Percentiles rank a stretch among this genome's conserved stretches.
Evolutionary conservation across 495 filamentous ascomycete genomes (phyloP).

Genomic region (Trichoderma erinaceum): DNA sequence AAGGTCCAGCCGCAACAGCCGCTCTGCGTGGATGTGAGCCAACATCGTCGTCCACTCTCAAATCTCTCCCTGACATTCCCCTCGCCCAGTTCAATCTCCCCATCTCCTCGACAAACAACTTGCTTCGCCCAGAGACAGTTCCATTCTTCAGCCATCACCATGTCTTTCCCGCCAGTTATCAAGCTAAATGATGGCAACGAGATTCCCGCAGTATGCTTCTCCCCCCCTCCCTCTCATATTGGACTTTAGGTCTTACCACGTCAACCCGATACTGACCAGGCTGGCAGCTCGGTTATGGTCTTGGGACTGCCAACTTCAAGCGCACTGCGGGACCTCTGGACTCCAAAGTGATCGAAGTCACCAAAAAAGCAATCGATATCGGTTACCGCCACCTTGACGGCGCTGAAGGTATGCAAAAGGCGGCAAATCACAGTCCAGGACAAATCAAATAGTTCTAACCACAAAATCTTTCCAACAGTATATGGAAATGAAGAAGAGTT

Average conservation of each 20-base stretch:
- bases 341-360: slow-evolving; percentile 48
- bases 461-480: slow-evolving; percentile 33
- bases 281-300: slow-evolving; percentile 65
- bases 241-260: neutral
- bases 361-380: slow-evolving; percentile 61
- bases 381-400: slow-evolving; percentile 76
- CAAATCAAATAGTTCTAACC: neutral
- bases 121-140: neutral
- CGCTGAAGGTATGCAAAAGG: slow-evolving; percentile 51
- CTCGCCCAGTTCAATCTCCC: neutral
- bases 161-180: neutral
- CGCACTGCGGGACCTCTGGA: slow-evolving; percentile 37
- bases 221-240: neutral
- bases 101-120: neutral
- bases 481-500: slow-evolving; percentile 77
- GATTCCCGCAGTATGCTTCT: slow-evolving; percentile 59
- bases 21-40: neutral
- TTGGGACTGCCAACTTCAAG: slow-evolving; percentile 42
- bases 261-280: neutral
- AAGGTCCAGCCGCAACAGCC: neutral
- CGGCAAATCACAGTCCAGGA: slow-evolving; percentile 4
- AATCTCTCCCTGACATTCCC: neutral
- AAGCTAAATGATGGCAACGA: slow-evolving; percentile 52
- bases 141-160: neutral
- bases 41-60: neutral